These are phyloP conservation scores for Amaranthus cruentus DNA, from an alignment of 148 eudicot species.

Conservation along the genomic window DNA sequence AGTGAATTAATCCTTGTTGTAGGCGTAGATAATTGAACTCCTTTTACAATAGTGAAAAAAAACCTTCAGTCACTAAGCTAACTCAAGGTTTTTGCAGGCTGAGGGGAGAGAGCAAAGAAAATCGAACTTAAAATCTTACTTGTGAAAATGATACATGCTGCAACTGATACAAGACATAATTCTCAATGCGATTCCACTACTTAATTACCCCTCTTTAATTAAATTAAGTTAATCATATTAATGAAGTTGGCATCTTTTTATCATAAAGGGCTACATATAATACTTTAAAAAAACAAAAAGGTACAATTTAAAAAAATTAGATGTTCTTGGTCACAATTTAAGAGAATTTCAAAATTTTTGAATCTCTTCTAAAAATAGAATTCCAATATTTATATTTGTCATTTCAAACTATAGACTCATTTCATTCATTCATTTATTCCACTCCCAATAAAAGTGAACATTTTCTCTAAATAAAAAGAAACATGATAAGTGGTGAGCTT, in stretches of 20 bases:
- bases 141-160: too few species aligned
- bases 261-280: conserved; percentile 8
- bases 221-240: too few species aligned
- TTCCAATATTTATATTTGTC: conserved; percentile 16
- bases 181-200: too few species aligned
- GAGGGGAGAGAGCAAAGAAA: too few species aligned
- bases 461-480: conserved; percentile 5
- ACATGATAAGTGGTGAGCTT: conserved; percentile 2
- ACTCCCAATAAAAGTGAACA: conserved; percentile 14
- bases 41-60: too few species aligned
- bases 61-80: too few species aligned
- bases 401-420: conserved; percentile 1
- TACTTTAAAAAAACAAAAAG: neutral
- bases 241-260: neutral
- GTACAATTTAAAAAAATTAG: neutral
- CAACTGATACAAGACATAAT: too few species aligned
- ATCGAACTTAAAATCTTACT: too few species aligned
- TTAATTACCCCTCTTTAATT: too few species aligned
- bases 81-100: too few species aligned
- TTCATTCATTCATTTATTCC: conserved; percentile 4
- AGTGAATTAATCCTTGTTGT: too few species aligned
- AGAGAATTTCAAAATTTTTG: conserved; percentile 1
- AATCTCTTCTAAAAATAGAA: neutral
- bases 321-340: neutral
- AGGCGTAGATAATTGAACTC: too few species aligned